A percentile compares a stretch with the other conserved stretches of the same genome.
phyloP scores from a whole-genome alignment of 2,329 filamentous ascomycete species.

The Xylaria sp. region DNA sequence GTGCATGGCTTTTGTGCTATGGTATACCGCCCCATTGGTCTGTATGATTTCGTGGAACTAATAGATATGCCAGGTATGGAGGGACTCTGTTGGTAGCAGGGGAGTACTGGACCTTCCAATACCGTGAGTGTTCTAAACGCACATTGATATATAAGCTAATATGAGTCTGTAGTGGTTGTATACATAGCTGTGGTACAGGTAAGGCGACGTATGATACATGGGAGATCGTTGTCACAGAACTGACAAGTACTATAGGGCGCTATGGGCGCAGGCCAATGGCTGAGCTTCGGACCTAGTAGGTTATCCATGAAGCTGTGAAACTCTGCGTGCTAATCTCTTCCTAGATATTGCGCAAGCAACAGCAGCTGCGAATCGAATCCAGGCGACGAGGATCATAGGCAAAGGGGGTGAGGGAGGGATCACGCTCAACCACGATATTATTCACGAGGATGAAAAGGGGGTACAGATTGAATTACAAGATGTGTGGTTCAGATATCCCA shows the following conservation, averaged over 20 bases:
- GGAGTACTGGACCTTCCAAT: slow-evolving; percentile 52
- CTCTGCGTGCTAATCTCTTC: slow-evolving; percentile 6
- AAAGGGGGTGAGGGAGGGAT: slow-evolving; percentile 23
- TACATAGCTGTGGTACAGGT: slow-evolving; percentile 69
- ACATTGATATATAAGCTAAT: slow-evolving; percentile 15
- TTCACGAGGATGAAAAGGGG: slow-evolving; percentile 49
- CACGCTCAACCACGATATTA: slow-evolving; percentile 38
- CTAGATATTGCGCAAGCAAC: slow-evolving; percentile 59
- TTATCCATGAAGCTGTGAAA: not conserved
- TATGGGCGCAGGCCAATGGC: slow-evolving; percentile 67
- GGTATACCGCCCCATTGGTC: slow-evolving; percentile 18
- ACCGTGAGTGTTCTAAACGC: slow-evolving; percentile 38
- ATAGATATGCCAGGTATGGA: slow-evolving; percentile 65
- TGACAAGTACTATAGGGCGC: slow-evolving; percentile 45
- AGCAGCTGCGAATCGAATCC: slow-evolving; percentile 63
- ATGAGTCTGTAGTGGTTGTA: slow-evolving; percentile 46
- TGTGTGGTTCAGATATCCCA: slow-evolving; percentile 64
- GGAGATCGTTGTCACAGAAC: slow-evolving; percentile 1
- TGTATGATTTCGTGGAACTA: slow-evolving; percentile 14
- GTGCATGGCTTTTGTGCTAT: slow-evolving; percentile 39
- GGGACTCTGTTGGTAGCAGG: slow-evolving; percentile 58
- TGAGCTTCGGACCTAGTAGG: slow-evolving; percentile 64
- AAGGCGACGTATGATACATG: slow-evolving; percentile 1
- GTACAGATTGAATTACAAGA: slow-evolving; percentile 59
- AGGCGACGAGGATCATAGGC: slow-evolving; percentile 48